Base-by-base conservation (phyloP, 2,329 filamentous ascomycete genomes). In the Cercospora sp. region DNA sequence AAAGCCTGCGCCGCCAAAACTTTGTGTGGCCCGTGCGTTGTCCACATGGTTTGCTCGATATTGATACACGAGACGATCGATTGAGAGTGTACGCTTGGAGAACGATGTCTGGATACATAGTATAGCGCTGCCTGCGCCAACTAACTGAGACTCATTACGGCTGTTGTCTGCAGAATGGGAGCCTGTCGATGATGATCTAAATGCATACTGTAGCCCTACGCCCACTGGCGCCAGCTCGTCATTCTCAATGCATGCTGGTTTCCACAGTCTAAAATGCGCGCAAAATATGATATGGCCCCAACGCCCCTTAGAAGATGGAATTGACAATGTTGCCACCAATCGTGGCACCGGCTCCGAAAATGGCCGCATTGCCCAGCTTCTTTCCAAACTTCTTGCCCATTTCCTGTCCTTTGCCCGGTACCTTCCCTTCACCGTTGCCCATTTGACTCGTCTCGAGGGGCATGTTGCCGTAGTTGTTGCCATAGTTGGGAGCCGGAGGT, bases 261-360 rank as follows among this genome's bases (percentile, higher is more conserved):
- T 16, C 58, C 58, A 61, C 3, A 24, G 26, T 12, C 32, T 37
- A 3, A 43, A 16, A 37, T 18, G 58, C 13, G 2, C 58, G n/a
- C 21, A 8, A 45, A 43, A 45, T 10, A 40, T 12, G 16, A 26
- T 26, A 55, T 3, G 8, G 49, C 49, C 49, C 24, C n/a, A 12
- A 28, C 10, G 21, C n/a, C 24, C 28, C 37, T 37, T 66, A 73
- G 26, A 73, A 72, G 21, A 73, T 73, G n/a, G 63, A 65, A 49
- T 73, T 73, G 53, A 73, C 72, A 63, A 73, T 72, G 34, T 73
- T 73, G 73, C 90, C 88, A 77, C 94, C 94, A 71, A 97, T 90
- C 1, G 92, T 95, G 60, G 94, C 94, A 80, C 94, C 94, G 59
- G 94, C 94, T 79, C 94, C 94, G 76, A 97, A 97, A 73, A 97